Conservation (phyloP, 805 yeast species). For the Limtongozyma cylindracea region DNA sequence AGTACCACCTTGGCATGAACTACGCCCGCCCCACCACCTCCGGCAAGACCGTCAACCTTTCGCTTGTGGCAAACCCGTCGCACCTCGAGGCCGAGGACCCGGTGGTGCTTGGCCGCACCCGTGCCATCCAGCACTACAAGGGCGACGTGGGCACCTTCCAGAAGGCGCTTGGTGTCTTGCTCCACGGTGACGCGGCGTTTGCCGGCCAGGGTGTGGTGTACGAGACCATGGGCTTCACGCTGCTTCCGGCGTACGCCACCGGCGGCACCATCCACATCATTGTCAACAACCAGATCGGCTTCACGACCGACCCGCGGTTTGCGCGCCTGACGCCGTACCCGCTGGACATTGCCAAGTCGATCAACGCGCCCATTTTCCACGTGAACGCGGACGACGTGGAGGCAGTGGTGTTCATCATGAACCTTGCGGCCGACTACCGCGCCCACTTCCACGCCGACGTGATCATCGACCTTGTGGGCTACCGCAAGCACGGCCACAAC, state of each 20-base stretch:
- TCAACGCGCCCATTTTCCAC: slow-evolving; percentile 97
- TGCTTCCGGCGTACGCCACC: slow-evolving; percentile 83
- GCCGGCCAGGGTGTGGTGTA: slow-evolving; percentile 98
- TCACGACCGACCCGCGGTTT: slow-evolving; percentile 95
- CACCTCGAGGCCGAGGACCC: slow-evolving; percentile 99
- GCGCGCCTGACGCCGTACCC: slow-evolving; percentile 97
- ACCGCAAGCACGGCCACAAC: slow-evolving; percentile 97
- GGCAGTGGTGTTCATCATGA: slow-evolving; percentile 73
- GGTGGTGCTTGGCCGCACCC: slow-evolving; percentile 91
- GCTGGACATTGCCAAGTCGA: slow-evolving; percentile 88
- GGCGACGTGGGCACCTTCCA: slow-evolving; percentile 58
- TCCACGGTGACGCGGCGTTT: slow-evolving; percentile 99
- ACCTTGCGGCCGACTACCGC: slow-evolving; percentile 97
- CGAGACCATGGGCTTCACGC: slow-evolving; percentile 90
- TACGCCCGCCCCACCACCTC: slow-evolving; percentile 97
- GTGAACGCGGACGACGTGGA: slow-evolving; percentile 97
- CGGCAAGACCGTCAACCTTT: slow-evolving; percentile 86
- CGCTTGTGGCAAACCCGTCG: slow-evolving; percentile 95
- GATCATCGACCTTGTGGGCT: slow-evolving; percentile 90
- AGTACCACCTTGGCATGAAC: slow-evolving; percentile 98
- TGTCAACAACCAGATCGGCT: slow-evolving; percentile 96
- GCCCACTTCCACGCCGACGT: slow-evolving; percentile 92
- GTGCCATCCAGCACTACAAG: slow-evolving; percentile 87
- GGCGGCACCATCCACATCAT: slow-evolving; percentile 97
- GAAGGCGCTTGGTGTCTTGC: slow-evolving; percentile 76